Evolutionary conservation across 2,329 filamentous ascomycete genomes (phyloP), one percentile per base, ranked within the genome.

Genomic region (Ascocoryne sarcoides): DNA sequence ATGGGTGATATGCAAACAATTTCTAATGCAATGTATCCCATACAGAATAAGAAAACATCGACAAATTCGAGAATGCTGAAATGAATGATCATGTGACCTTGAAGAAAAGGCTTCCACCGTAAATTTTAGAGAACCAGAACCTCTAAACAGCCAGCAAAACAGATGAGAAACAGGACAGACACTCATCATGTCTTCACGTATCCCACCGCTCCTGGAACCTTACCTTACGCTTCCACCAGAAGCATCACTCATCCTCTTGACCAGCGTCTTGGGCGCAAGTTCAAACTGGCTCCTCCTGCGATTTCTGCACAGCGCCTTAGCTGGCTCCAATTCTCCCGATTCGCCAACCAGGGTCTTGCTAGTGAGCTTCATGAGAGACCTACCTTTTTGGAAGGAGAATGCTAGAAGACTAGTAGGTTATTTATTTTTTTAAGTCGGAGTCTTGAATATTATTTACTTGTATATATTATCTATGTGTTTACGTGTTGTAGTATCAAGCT

Each of bases 331-430:
- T 15, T 21, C 15, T 12, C 4, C n/a, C 14, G 15, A 10, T 17
- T 28, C 21, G 10, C 1, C 14, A 32, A 63, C 61, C 18, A 71
- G 67, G 36, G 73, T 95, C 1, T 69, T 95, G 3, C 68, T 95
- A 3, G 78, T 92, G 43, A 93, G 84, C 65, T 95, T 92, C 63
- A 65, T 94, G 62, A 73, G 85, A 45, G 82, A 90, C 53, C 75
- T 73, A 48, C 66, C 73, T 1, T 93, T 94, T 58, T 95, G 88
- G 87, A 78, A 68, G 47, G 75, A 80, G 3, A 81, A 84, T 36
- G 73, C 72, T 2, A 72, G 76, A 39, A 80, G 80, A 60, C 62
- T 87, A 56, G 82, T 85, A 63, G 49, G 69, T 60, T 36, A 16
- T 36, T 44, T 17, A 29, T 32, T 32, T 36, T 12, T 28, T 10